Conservation (phyloP, 148 eudicot genomes). For the Rhododendron kiyosumense region DNA sequence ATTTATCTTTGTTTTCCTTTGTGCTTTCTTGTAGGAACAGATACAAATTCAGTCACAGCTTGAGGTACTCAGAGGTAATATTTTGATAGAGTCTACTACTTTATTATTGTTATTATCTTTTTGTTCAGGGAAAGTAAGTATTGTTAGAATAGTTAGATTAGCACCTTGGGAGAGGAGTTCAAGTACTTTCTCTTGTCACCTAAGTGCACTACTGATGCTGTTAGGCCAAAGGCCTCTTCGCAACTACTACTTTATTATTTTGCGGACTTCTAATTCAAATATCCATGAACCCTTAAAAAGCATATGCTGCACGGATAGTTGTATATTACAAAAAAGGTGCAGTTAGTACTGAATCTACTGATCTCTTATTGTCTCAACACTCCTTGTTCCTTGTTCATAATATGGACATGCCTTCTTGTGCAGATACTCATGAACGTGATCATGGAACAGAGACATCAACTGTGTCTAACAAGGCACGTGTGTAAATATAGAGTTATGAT, state of each 20-base stretch:
- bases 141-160: not conserved
- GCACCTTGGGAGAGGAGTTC: no score
- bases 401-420: constrained; percentile 10
- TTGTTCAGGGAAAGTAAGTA: not conserved
- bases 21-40: constrained; percentile 31
- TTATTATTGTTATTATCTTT: not conserved
- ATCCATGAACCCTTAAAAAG: not conserved
- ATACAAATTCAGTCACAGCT: constrained; percentile 54
- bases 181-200: no score
- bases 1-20: not conserved
- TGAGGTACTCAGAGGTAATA: constrained; percentile 54
- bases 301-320: not conserved
- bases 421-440: constrained; percentile 29
- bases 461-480: constrained; percentile 22
- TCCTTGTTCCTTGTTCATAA: constrained; percentile 3
- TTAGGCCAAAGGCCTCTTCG: not conserved
- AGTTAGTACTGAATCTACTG: not conserved
- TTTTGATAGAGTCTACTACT: not conserved
- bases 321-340: not conserved
- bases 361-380: not conserved
- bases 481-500: not conserved
- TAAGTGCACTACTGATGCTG: not conserved
- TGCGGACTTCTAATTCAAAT: not conserved
- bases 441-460: constrained; percentile 13
- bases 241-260: not conserved